Evolutionary conservation across 75 land plant species (phyloP).

Genomic region (Sequoiadendron giganteum): DNA sequence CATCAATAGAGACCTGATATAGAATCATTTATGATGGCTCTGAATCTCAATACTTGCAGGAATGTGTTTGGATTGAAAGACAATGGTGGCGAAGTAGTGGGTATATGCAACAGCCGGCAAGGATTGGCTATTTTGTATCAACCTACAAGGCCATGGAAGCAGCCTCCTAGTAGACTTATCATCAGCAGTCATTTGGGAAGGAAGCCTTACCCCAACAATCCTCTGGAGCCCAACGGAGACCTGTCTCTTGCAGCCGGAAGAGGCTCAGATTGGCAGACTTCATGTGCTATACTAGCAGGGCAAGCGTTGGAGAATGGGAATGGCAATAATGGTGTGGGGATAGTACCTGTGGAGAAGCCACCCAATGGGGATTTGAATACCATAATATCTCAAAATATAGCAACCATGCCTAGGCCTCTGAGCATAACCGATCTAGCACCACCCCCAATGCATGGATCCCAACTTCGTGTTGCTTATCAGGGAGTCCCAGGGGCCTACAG

Average conservation of each 20-base stretch:
- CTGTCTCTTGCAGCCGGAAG: background rate
- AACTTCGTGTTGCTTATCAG: conserved; percentile 65
- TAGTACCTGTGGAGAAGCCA: background rate
- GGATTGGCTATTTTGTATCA: background rate
- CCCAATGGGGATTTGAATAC: background rate
- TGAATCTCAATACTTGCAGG: no score
- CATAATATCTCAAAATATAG: background rate
- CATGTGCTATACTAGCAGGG: conserved; percentile 31
- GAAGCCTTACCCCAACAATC: background rate
- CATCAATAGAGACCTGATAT: no score
- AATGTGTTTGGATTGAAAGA: no score
- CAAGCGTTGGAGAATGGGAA: background rate
- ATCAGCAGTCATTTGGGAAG: background rate
- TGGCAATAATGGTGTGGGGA: conserved; percentile 6
- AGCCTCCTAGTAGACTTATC: background rate
- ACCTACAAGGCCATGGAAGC: background rate
- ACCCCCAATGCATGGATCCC: conserved; percentile 72
- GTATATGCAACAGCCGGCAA: background rate
- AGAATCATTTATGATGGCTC: no score
- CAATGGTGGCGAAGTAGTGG: no score
- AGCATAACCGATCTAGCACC: conserved; percentile 32
- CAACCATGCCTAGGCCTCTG: conserved; percentile 12
- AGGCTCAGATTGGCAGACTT: conserved; percentile 28
- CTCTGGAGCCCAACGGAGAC: background rate
- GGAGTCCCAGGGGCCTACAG: conserved; percentile 72